Evolutionary conservation across 2,329 filamentous ascomycete species (phyloP).

Genomic region (Cladophialophora psammophila): DNA sequence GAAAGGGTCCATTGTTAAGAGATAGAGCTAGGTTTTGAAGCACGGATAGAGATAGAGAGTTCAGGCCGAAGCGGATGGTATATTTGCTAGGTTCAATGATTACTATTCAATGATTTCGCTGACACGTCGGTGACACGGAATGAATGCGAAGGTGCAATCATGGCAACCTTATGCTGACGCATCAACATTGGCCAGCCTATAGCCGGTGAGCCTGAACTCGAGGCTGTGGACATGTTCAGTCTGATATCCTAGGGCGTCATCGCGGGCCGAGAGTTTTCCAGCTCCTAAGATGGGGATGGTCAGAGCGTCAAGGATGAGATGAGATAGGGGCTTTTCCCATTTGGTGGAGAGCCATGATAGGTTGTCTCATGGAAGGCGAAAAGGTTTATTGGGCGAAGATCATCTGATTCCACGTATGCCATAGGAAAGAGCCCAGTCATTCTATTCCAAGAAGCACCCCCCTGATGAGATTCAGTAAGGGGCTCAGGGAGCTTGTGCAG

Average conservation of each 20-base stretch:
- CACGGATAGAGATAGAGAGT: background rate
- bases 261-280: background rate
- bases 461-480: too few relatives aligned
- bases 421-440: too few relatives aligned
- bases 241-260: background rate
- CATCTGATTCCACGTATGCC: too few relatives aligned
- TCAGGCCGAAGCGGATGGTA: background rate
- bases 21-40: background rate
- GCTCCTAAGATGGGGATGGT: background rate
- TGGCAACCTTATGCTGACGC: background rate
- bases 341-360: background rate
- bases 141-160: background rate
- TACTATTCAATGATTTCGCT: slow-evolving; percentile 17
- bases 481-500: too few relatives aligned
- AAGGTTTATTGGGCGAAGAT: too few relatives aligned
- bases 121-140: background rate
- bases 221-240: background rate
- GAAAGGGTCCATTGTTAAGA: background rate
- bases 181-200: background rate
- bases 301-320: background rate
- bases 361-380: background rate
- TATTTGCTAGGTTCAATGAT: slow-evolving; percentile 4
- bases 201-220: background rate
- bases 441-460: too few relatives aligned
- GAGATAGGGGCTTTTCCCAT: background rate